These are phyloP conservation scores for Hypoxylon lienhwacheense DNA, from an alignment of 495 filamentous ascomycete species.

Conservation along the genomic window DNA sequence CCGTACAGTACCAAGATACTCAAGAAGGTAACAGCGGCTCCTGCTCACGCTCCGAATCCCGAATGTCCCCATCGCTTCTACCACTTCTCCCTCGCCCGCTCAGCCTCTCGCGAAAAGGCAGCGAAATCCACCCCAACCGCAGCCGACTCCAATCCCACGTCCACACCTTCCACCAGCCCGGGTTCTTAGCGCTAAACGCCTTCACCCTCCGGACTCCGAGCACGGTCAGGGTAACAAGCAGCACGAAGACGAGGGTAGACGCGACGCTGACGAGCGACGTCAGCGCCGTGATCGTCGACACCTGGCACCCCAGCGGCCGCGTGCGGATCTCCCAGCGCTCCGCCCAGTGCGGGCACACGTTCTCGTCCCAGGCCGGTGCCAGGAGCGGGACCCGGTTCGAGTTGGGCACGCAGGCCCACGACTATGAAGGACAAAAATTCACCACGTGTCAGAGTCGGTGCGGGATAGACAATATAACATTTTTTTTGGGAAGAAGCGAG, in stretches of 20 bases:
- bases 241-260: constrained; percentile 42
- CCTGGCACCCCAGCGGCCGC: constrained; percentile 50
- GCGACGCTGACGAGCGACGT: constrained; percentile 45
- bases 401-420: constrained; percentile 54
- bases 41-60: constrained; percentile 12
- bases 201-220: constrained; percentile 22
- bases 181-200: constrained; percentile 28
- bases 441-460: too few relatives aligned
- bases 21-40: constrained; percentile 30
- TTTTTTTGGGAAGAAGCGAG: neutral
- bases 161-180: constrained; percentile 44
- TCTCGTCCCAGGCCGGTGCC: constrained; percentile 46
- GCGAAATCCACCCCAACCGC: neutral
- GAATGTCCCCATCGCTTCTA: neutral
- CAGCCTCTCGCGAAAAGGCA: neutral
- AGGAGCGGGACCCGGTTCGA: constrained; percentile 43
- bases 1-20: too few relatives aligned
- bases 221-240: constrained; percentile 35
- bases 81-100: too few relatives aligned
- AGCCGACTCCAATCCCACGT: constrained; percentile 17
- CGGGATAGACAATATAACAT: neutral
- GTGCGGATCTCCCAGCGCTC: constrained; percentile 58
- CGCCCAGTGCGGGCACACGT: constrained; percentile 51
- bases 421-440: too few relatives aligned
- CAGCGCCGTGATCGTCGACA: constrained; percentile 55